Percentiles rank a stretch among this genome's conserved stretches.
phyloP scores from a whole-genome alignment of 1,139 yeast genomes.

The Magnusiomyces paraingens region DNA sequence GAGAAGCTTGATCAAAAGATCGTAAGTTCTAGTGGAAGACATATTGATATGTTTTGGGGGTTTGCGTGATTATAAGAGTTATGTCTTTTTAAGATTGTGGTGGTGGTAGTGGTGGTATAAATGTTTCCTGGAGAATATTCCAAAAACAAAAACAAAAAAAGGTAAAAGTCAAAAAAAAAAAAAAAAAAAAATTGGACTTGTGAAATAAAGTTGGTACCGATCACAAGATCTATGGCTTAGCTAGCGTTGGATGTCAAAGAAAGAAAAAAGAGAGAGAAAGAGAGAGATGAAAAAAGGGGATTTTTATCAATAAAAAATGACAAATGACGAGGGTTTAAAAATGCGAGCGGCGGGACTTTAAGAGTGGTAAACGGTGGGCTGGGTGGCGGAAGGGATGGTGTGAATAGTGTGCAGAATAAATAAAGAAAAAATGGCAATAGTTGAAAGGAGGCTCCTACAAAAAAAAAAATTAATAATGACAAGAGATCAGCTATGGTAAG shows the following conservation, averaged over 20 bases:
- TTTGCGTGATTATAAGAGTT: neutral
- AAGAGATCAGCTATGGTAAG: too few species aligned
- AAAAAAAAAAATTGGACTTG: neutral
- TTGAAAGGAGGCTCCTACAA: too few species aligned
- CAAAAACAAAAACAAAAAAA: neutral
- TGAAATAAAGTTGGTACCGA: neutral
- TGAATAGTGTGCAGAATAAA: too few species aligned
- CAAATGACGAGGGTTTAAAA: neutral
- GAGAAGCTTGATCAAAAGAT: constrained; percentile 86
- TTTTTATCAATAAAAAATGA: neutral
- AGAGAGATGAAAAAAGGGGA: neutral
- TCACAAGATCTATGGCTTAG: neutral
- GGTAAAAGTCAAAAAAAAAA: neutral
- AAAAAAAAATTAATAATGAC: too few species aligned
- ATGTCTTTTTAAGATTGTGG: neutral
- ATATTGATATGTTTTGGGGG: constrained; percentile 15
- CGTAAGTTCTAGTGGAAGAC: constrained; percentile 67
- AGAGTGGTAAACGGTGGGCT: too few species aligned
- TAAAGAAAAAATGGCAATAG: too few species aligned
- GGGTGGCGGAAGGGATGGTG: too few species aligned
- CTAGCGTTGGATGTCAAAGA: neutral
- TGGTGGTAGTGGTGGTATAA: neutral
- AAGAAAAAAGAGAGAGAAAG: neutral
- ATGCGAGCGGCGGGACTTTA: too few species aligned
- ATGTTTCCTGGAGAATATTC: neutral